Evolutionary conservation across 2,329 filamentous ascomycete genomes (phyloP), one percentile per base, ranked within the genome.

Genomic region (Xylariaceae sp.): DNA sequence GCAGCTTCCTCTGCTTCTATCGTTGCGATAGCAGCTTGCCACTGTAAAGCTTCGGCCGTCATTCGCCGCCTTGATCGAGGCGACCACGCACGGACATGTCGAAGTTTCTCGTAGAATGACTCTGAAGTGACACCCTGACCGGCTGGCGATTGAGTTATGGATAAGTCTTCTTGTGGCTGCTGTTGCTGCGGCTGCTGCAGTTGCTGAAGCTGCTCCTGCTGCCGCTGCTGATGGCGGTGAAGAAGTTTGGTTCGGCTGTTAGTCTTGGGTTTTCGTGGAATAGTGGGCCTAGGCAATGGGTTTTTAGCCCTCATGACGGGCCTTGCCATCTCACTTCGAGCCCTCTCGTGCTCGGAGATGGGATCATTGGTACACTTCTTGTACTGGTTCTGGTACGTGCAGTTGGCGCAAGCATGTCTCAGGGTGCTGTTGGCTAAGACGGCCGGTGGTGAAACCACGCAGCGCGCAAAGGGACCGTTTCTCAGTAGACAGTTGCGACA

Each of bases 331-430:
- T 60, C 58, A 15, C 44, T 62, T 26, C 55, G 59, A 4, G 50
- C 32, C 26, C 54, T 47, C 37, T 67, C 64, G 23, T 63, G 58
- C 18, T 64, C 55, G 3, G 61, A 33, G 15, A 67, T 61, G 13
- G 66, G 64, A 2, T 60, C 60, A 30, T 67, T 67, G 16, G 63
- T 64, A 51, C 65, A 68, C 47, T 61, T 64, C 46, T 58, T 66
- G 46, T 69, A 64, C 52, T 66, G 63, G 13, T 62, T 64, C 41
- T 68, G 66, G 29, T 68, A 68, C 2, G 63, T 67, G 58, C 67
- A 69, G 32, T 67, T 68, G 10, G 65, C 64, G n/a, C 67, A 68
- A 8, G 62, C 65, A 35, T 69, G 66, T 37, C 49, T 57, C n/a
- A 67, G 24, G 16, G 40, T 53, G 33, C 61, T 64, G 24, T 59